Conservation (phyloP, 2,329 filamentous ascomycete genomes). For the Coniella vitis region DNA sequence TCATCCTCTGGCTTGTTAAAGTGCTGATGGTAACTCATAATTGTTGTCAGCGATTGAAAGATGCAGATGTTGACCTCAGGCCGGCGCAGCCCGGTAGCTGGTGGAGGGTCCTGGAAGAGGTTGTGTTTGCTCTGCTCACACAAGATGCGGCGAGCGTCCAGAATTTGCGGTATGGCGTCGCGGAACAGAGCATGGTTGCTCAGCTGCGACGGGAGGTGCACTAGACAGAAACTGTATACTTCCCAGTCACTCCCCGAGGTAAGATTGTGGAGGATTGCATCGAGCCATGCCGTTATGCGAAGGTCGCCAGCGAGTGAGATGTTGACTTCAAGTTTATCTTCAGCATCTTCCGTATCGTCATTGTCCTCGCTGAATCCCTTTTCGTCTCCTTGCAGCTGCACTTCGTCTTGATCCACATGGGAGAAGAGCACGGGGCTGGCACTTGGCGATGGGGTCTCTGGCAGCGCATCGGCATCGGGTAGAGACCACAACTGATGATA, state of each 20-base stretch:
- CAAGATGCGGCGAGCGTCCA: slow-evolving; percentile 65
- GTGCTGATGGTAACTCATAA: slow-evolving; percentile 82
- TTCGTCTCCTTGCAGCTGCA: slow-evolving; percentile 9
- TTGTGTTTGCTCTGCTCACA: slow-evolving; percentile 78
- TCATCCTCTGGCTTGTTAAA: slow-evolving; percentile 83
- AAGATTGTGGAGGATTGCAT: slow-evolving; percentile 66
- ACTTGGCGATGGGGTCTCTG: slow-evolving; percentile 36
- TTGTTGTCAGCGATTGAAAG: slow-evolving; percentile 78
- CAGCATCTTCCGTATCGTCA: slow-evolving; percentile 16
- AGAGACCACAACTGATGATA: slow-evolving; percentile 52
- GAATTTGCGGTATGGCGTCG: slow-evolving; percentile 66
- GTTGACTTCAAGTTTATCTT: slow-evolving; percentile 13
- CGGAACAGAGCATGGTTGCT: slow-evolving; percentile 84
- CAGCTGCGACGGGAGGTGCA: slow-evolving; percentile 79
- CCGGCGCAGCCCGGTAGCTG: slow-evolving; percentile 71
- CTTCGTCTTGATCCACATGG: slow-evolving; percentile 16
- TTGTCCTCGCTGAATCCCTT: slow-evolving; percentile 11
- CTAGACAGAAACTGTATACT: slow-evolving; percentile 82
- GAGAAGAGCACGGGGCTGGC: slow-evolving; percentile 49
- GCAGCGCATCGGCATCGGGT: slow-evolving; percentile 50
- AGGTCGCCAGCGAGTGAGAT: slow-evolving; percentile 37
- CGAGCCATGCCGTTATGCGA: slow-evolving; percentile 65
- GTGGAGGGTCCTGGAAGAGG: slow-evolving; percentile 74
- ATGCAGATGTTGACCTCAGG: slow-evolving; percentile 85
- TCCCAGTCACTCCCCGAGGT: slow-evolving; percentile 79